Conservation (phyloP, 768 basidiomycete species). For the Suillus fuscotomentosus region DNA sequence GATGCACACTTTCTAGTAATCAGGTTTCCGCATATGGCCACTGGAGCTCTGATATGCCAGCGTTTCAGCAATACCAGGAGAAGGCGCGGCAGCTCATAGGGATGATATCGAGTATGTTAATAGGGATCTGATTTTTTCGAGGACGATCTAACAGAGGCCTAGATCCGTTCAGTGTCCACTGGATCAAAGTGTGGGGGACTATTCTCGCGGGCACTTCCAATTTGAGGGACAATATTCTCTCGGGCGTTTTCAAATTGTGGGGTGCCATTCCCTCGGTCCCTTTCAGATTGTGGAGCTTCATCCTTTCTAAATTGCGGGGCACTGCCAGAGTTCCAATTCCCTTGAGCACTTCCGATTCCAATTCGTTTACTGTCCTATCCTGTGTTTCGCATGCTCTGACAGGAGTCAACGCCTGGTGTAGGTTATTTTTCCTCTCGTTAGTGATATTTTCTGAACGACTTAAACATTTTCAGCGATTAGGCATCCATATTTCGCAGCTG, state of each 20-base stretch:
- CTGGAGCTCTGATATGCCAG: background rate
- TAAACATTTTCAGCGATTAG: background rate
- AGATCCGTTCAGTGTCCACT: background rate
- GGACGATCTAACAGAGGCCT: background rate
- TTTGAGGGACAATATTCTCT: background rate
- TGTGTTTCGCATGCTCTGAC: background rate
- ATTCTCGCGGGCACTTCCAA: background rate
- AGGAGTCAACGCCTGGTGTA: background rate
- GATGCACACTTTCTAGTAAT: background rate
- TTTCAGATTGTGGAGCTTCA: background rate
- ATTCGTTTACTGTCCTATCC: background rate
- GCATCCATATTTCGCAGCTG: constrained; percentile 3
- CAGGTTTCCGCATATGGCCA: background rate
- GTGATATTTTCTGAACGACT: background rate
- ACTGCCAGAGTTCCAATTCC: background rate
- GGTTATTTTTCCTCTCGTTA: background rate
- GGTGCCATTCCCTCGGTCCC: background rate
- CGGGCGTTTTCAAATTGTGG: background rate
- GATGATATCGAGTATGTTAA: background rate
- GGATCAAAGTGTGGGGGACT: background rate
- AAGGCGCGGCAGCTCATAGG: background rate
- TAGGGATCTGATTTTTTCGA: background rate
- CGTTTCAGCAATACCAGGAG: background rate
- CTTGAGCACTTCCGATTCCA: background rate
- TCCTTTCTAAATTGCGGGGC: background rate